Percentiles rank a stretch among this genome's conserved stretches.
phyloP scores from a whole-genome alignment of 2,329 filamentous ascomycete genomes.

The Paecilomyces sp. region DNA sequence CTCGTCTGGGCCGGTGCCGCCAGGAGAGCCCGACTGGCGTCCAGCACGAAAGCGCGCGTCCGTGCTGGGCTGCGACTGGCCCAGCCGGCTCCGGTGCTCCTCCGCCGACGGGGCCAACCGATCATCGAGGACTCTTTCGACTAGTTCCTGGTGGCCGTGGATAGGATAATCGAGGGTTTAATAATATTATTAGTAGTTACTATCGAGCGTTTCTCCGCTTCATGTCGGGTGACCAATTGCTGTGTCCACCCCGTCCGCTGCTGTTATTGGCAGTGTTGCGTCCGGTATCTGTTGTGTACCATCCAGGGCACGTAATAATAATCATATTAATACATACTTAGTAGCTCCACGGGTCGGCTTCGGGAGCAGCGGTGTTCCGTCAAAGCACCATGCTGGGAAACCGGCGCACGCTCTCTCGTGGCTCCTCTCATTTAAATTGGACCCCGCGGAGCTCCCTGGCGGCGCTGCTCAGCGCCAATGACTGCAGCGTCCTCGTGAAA shows the following conservation, averaged over 20 bases:
- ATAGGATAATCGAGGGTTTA: background rate
- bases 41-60: background rate
- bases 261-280: constrained; percentile 15
- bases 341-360: background rate
- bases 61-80: background rate
- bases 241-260: constrained; percentile 24
- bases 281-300: background rate
- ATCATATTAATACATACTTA: too few relatives aligned
- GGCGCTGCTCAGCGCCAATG: background rate
- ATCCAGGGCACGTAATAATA: background rate
- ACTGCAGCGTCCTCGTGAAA: background rate
- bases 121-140: background rate
- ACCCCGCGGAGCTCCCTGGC: background rate
- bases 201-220: background rate
- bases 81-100: background rate
- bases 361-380: background rate
- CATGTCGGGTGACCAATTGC: constrained; percentile 32
- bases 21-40: background rate
- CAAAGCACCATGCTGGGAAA: background rate
- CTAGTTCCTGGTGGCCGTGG: background rate
- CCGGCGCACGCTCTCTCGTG: background rate
- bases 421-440: background rate
- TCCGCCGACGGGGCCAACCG: background rate
- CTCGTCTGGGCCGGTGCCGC: constrained; percentile 3
- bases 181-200: background rate